Base-by-base conservation (phyloP, 352 stramenopile species). In the Blastocystis sp. region DNA sequence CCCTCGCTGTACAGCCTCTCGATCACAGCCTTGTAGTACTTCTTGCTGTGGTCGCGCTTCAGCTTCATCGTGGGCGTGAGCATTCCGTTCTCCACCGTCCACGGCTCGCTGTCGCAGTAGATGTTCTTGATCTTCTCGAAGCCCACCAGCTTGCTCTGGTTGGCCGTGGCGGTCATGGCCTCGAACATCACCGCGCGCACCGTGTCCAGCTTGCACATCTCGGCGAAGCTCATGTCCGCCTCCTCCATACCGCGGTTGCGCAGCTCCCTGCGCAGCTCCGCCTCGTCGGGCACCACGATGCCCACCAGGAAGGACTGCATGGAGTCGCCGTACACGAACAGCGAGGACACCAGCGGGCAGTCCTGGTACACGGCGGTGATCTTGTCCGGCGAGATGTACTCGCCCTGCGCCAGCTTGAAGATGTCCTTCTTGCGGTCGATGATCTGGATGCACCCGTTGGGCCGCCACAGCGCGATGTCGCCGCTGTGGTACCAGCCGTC, bases 31-130 rank as follows among this genome's bases (percentile, higher is more conserved):
- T 90, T 34, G 79, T 94, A 95, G 61, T 90, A 87, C 70, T 94
- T 91, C 52, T 92, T 91, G n/a, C 94, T 91, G 82, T 97, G 90
- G 54, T 92, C 92, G 0, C 95, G 91, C 91, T 98, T 98, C 89
- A 98, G 92, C 89, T 98, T 98, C 91, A 98, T 97, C 1, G 95
- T 98, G 11, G 95, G 95, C n/a, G 95, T 98, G 38, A 97, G 89
- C 45, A 98, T 91, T 69, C 93, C 92, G 90, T 97, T 97, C 57
- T 97, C 95, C 11, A 94, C 91, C 0, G 91, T 93, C 90, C 97
- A 98, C 21, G 93, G 90, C 54, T 95, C 92, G 3, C 92, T 82
- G 89, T 95, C 91, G 60, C 98, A 89, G 87, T 95, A 90, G 21
- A 98, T 90, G 60, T 94, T 94, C 60, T 93, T 93, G 6, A 97